Evolutionary conservation across 2,329 filamentous ascomycete species (phyloP).

Genomic region (Aureobasidium sp.): DNA sequence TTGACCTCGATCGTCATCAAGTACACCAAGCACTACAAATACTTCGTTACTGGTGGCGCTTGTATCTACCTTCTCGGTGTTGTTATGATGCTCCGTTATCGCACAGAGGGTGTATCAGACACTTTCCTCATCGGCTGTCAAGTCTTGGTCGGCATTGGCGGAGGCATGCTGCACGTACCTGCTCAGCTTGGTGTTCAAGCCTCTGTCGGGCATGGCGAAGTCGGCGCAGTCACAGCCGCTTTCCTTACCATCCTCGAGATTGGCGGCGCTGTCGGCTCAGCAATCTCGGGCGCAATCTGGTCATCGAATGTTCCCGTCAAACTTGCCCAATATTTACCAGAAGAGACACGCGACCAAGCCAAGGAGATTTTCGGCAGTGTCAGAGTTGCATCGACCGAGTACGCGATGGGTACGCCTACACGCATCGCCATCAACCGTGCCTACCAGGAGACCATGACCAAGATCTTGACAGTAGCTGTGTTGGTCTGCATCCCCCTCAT

Average conservation of each 20-base stretch:
- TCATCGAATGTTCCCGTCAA: constrained; percentile 39
- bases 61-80: constrained; percentile 47
- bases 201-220: constrained; percentile 40
- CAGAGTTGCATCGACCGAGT: constrained; percentile 40
- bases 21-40: constrained; percentile 52
- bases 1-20: constrained; percentile 54
- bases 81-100: constrained; percentile 46
- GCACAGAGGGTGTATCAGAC: constrained; percentile 38
- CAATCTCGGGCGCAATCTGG: constrained; percentile 47
- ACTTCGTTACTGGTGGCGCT: constrained; percentile 49
- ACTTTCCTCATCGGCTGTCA: constrained; percentile 42
- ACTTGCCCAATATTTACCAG: constrained; percentile 43
- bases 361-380: constrained; percentile 44
- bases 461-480: constrained; percentile 46
- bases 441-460: constrained; percentile 58
- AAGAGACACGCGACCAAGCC: constrained; percentile 34
- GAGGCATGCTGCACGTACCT: constrained; percentile 47
- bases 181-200: constrained; percentile 50
- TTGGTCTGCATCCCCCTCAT: constrained; percentile 49
- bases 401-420: constrained; percentile 47
- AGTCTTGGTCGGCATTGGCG: constrained; percentile 45
- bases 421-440: constrained; percentile 53
- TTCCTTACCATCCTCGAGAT: constrained; percentile 48
- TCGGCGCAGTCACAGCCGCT: constrained; percentile 47
- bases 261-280: constrained; percentile 45